Evolutionary conservation across 495 filamentous ascomycete species (phyloP).

Genomic region (Neurospora intermedia): DNA sequence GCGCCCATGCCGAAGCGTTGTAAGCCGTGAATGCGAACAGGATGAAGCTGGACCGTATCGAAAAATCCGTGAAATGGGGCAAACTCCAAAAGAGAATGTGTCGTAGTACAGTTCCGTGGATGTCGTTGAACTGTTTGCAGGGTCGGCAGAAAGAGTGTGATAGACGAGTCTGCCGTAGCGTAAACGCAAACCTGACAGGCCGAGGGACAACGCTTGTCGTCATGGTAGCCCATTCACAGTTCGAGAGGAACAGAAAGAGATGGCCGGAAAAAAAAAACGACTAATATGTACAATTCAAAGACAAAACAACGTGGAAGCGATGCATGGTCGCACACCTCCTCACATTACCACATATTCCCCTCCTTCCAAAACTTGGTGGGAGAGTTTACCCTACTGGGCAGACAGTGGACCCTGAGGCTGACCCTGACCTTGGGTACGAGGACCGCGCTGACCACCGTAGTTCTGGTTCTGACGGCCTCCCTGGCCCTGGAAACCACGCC

Average conservation of each 20-base stretch:
- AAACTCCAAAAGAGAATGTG: neutral
- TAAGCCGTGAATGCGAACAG: neutral
- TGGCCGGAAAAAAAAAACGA: constrained; percentile 5
- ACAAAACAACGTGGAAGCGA: constrained; percentile 5
- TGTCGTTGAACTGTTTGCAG: neutral
- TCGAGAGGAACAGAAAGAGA: neutral
- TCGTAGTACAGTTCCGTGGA: neutral
- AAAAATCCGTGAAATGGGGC: neutral
- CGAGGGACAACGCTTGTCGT: neutral
- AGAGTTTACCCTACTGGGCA: constrained; percentile 17
- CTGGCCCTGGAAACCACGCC: constrained; percentile 20
- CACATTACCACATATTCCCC: constrained; percentile 2
- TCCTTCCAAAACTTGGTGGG: neutral
- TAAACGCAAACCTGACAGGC: neutral
- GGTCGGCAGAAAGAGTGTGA: neutral
- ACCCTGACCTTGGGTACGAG: constrained; percentile 18
- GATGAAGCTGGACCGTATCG: neutral
- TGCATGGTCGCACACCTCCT: constrained; percentile 8
- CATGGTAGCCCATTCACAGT: neutral
- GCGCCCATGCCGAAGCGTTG: neutral
- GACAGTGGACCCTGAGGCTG: constrained; percentile 21
- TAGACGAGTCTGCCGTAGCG: neutral
- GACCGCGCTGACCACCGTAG: constrained; percentile 33
- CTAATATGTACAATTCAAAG: constrained; percentile 26
- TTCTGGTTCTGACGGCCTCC: constrained; percentile 31